Evolutionary conservation across 768 basidiomycete species (phyloP).

Genomic region (Neoboletus brunneissimus): DNA sequence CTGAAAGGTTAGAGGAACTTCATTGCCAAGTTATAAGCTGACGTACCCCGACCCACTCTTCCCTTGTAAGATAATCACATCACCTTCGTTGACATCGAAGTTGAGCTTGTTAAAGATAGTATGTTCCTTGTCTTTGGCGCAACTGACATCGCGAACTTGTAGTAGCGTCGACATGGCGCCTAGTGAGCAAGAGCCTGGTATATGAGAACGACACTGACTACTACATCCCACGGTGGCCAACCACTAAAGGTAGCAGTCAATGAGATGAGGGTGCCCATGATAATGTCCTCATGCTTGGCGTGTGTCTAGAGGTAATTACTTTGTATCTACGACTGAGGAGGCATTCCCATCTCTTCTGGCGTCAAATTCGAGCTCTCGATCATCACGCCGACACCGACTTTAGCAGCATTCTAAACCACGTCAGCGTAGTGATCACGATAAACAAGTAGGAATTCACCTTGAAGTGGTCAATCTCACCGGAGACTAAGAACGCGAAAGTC

Average conservation of each 20-base stretch:
- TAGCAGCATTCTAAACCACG: constrained; percentile 72
- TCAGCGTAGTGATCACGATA: background rate
- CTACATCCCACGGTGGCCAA: constrained; percentile 19
- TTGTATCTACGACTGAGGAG: constrained; percentile 46
- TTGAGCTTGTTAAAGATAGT: constrained; percentile 59
- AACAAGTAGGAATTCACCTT: constrained; percentile 55
- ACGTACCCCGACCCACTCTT: constrained; percentile 72
- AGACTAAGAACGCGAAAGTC: constrained; percentile 88
- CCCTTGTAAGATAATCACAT: constrained; percentile 76
- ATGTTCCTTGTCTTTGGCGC: constrained; percentile 44
- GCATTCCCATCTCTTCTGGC: constrained; percentile 78
- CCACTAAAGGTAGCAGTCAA: background rate
- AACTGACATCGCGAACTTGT: constrained; percentile 51
- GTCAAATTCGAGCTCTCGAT: constrained; percentile 83
- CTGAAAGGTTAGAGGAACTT: constrained; percentile 3
- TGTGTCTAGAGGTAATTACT: constrained; percentile 30
- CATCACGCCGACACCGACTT: constrained; percentile 97
- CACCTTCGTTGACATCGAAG: constrained; percentile 65
- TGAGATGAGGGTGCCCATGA: constrained; percentile 18
- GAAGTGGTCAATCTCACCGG: constrained; percentile 98
- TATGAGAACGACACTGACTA: background rate
- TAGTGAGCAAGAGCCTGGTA: background rate
- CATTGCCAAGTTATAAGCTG: background rate
- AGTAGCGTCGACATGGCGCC: constrained; percentile 37
- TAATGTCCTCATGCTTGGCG: constrained; percentile 19